These are phyloP conservation scores for Senecio squalidus DNA, from an alignment of 140 eudicot species.

Conservation along the genomic window DNA sequence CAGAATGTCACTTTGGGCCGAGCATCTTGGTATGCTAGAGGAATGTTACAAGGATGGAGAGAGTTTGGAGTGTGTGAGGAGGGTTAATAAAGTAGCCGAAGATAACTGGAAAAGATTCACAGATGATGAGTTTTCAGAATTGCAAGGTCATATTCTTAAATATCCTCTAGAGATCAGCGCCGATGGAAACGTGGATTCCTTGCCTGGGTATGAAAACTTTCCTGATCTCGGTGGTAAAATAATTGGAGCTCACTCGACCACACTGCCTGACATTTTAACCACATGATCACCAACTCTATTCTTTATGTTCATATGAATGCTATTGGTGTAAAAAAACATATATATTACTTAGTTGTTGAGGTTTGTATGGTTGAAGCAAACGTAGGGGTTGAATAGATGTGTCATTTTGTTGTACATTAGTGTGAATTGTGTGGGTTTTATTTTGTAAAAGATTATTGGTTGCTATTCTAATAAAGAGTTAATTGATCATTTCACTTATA, in stretches of 20 bases:
- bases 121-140: conserved; percentile 33
- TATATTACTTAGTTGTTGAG: neutral
- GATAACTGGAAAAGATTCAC: conserved; percentile 58
- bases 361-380: neutral
- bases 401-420: neutral
- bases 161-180: conserved; percentile 60
- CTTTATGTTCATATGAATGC: conserved; percentile 20
- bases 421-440: conserved; percentile 2
- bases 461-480: neutral
- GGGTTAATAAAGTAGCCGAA: conserved; percentile 61
- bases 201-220: conserved; percentile 58
- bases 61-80: conserved; percentile 61
- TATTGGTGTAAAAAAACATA: conserved; percentile 7
- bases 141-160: conserved; percentile 74
- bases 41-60: conserved; percentile 44
- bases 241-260: conserved; percentile 61
- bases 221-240: conserved; percentile 94
- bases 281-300: conserved; percentile 38
- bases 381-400: neutral
- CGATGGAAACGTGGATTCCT: conserved; percentile 60
- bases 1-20: conserved; percentile 94
- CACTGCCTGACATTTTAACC: conserved; percentile 75
- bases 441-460: neutral
- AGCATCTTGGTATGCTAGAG: conserved; percentile 64
- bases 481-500: too few relatives aligned